Evolutionary conservation across 1,284 basidiomycete genomes (phyloP).

Genomic region (Ustilago xerochloae): DNA sequence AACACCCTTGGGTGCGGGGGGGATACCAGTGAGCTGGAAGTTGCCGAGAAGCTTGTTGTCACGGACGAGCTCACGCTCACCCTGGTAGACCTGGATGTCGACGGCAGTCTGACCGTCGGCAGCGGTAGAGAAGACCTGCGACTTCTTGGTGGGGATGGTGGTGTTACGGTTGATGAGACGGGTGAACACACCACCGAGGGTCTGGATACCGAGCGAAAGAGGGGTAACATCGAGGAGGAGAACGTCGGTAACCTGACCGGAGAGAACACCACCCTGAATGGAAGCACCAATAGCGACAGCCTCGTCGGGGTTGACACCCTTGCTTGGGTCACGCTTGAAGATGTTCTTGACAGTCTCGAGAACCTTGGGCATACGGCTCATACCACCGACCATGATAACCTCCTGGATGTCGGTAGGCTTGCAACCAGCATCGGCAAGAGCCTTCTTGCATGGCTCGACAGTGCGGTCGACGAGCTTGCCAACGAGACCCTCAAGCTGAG

Average conservation of each 20-base stretch:
- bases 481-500: constrained; percentile 89
- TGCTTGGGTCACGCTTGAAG: constrained; percentile 94
- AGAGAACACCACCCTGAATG: constrained; percentile 93
- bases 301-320: constrained; percentile 98
- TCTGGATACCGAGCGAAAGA: constrained; percentile 93
- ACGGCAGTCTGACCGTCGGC: constrained; percentile 79
- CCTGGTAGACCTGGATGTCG: constrained; percentile 93
- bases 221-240: constrained; percentile 95
- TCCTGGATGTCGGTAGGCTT: constrained; percentile 93
- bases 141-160: constrained; percentile 99
- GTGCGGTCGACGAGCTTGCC: constrained; percentile 86
- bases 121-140: constrained; percentile 96
- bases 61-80: constrained; percentile 94
- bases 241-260: constrained; percentile 95
- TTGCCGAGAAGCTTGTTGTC: constrained; percentile 99
- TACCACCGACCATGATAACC: constrained; percentile 97
- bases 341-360: constrained; percentile 89
- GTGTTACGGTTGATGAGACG: constrained; percentile 84
- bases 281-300: constrained; percentile 92
- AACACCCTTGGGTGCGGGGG: constrained; percentile 96
- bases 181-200: constrained; percentile 98
- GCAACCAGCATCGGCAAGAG: constrained; percentile 87
- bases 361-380: constrained; percentile 97
- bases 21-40: constrained; percentile 98
- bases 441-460: constrained; percentile 97